These are phyloP conservation scores for Chrysoporthe cubensis DNA, from an alignment of 2,329 filamentous ascomycete species.

Conservation along the genomic window DNA sequence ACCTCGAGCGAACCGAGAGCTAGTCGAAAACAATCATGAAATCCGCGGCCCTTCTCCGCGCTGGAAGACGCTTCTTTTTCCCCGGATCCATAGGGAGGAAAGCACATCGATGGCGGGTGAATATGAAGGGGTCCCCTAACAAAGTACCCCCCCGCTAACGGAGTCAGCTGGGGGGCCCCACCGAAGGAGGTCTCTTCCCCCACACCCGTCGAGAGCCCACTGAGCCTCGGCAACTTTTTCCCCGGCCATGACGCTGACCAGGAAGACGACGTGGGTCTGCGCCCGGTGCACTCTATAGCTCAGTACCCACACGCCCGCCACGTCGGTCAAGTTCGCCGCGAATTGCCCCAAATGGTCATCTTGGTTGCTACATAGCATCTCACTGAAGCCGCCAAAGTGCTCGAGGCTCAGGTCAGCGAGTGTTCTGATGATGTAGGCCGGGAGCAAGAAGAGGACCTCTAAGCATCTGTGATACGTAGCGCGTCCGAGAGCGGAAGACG, in stretches of 20 bases:
- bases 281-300: background rate
- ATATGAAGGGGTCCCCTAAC: background rate
- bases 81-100: background rate
- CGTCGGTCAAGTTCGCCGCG: conserved; percentile 25
- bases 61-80: background rate
- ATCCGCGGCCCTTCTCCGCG: background rate
- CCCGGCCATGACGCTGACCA: conserved; percentile 5
- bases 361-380: background rate
- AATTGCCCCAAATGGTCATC: conserved; percentile 16
- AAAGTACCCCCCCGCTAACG: background rate
- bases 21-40: too few species aligned
- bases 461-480: background rate
- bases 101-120: background rate
- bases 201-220: conserved; percentile 6
- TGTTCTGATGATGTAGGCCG: background rate
- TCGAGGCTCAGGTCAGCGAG: background rate
- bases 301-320: conserved; percentile 3
- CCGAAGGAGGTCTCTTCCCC: background rate
- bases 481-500: background rate
- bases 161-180: background rate
- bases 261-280: background rate
- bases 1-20: background rate
- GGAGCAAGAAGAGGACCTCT: background rate
- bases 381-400: background rate
- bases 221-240: conserved; percentile 25